Percentiles rank a stretch among this genome's conserved stretches.
Evolutionary conservation across 768 basidiomycete species (phyloP).

Genomic region (Steccherinum ochraceum): DNA sequence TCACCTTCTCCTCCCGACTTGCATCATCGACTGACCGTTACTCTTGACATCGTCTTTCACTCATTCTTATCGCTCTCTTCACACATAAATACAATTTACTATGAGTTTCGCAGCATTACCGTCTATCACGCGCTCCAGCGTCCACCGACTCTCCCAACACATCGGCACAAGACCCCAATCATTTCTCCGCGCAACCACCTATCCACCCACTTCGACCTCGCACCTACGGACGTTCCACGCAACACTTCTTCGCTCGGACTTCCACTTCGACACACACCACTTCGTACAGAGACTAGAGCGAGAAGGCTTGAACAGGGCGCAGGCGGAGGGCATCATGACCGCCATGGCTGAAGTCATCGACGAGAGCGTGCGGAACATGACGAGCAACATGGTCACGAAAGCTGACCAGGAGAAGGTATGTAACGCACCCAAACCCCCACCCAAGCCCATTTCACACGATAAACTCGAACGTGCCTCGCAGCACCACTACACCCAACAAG

Average conservation of each 20-base stretch:
- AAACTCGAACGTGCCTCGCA: constrained; percentile 20
- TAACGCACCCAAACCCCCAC: neutral
- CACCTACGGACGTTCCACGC: constrained; percentile 21
- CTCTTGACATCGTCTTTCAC: neutral
- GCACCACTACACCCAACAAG: constrained; percentile 93
- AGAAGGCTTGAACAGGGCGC: constrained; percentile 83
- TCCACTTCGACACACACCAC: constrained; percentile 94
- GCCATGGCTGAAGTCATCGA: constrained; percentile 97
- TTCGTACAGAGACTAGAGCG: constrained; percentile 88
- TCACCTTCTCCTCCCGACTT: no score
- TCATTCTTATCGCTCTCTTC: no score
- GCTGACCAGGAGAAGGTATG: constrained; percentile 91
- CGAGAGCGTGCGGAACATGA: constrained; percentile 95
- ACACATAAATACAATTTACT: no score
- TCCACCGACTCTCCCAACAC: neutral
- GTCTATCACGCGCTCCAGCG: neutral
- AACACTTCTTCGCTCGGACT: constrained; percentile 32
- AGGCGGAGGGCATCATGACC: constrained; percentile 96
- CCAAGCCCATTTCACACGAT: neutral
- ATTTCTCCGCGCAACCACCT: no score
- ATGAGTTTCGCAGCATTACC: no score
- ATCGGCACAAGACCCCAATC: neutral
- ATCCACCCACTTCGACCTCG: neutral
- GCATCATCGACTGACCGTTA: no score
- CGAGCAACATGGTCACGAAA: constrained; percentile 91